phyloP scores from a whole-genome alignment of 2,329 filamentous ascomycete species.

The Catunica adiposa region DNA sequence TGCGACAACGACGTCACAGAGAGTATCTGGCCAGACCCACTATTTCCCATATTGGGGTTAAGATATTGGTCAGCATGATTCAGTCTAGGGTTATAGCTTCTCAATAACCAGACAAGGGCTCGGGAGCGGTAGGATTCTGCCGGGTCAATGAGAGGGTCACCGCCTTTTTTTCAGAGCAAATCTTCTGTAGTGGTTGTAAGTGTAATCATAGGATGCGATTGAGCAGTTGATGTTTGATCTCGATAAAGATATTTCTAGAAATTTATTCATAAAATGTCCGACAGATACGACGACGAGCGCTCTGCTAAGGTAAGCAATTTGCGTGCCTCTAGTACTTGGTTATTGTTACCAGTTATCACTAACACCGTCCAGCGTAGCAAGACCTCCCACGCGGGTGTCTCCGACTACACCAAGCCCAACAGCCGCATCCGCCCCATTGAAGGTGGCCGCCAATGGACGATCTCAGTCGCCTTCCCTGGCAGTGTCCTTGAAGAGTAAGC shows the following conservation, averaged over 20 bases:
- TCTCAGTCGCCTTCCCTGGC: constrained; percentile 63
- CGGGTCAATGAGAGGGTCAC: constrained; percentile 10
- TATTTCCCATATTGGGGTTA: constrained; percentile 1
- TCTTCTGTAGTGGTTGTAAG: constrained; percentile 7
- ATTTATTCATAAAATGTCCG: constrained; percentile 5
- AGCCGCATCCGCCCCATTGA: constrained; percentile 48
- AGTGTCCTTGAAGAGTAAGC: constrained; percentile 59
- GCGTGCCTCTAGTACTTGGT: no score
- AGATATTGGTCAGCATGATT: not conserved
- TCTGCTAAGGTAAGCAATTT: constrained; percentile 10
- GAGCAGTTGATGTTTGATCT: not conserved
- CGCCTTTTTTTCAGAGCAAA: constrained; percentile 13
- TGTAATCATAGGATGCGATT: not conserved
- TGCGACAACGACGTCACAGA: constrained; percentile 7
- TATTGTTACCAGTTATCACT: not conserved
- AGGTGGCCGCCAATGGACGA: constrained; percentile 51
- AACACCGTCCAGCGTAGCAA: constrained; percentile 31
- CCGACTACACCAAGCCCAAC: constrained; percentile 40
- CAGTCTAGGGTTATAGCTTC: not conserved
- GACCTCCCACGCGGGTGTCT: constrained; percentile 25
- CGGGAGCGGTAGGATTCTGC: constrained; percentile 20
- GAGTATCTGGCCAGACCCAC: constrained; percentile 4
- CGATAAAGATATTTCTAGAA: not conserved
- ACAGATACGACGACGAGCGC: constrained; percentile 9
- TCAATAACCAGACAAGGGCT: not conserved